Evolutionary conservation across 345 rosid species (phyloP), one percentile per base, ranked within the genome.

Genomic region (Gossypium raimondii): DNA sequence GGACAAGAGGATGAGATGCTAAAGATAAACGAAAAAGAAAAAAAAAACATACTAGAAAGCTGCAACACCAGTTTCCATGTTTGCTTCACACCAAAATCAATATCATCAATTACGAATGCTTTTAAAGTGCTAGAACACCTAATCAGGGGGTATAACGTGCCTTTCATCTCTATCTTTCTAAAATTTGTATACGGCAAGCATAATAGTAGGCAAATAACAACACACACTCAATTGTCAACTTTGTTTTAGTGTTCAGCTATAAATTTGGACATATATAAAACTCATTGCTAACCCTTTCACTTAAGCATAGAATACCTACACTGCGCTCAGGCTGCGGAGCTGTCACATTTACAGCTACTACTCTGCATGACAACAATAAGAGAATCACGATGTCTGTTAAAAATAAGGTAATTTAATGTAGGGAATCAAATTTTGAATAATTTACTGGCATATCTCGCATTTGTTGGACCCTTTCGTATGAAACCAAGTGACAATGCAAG

Each of bases 401-500:
- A 27, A 61, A 1, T 41, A 67, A 22, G 52, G 24, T 10, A 70
- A 41, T 56, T 71, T 52, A 22, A 34, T 18, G 61, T 14, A 3
- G 18, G 24, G 17, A 64, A 47, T 29, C 41, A 64, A 70, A 13
- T 53, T 67, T 4, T 34, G 44, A 76, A 77, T 18, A 51, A 82
- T 88, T 88, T 85, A 90, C 96, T 88, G 92, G 90, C 98, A 93
- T 73, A 93, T 93, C 83, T 93, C 94, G 34, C 98, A 93, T 77
- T 79, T 88, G 81, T 92, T 93, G 65, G 97, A 89, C 67, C 97
- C 97, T 82, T 80, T 93, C 45, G 93, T 85, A 50, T 78, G 87
- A 77, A 93, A 93, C 97, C 98, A 93, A 73, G 90, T 84, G 73
- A 87, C 92, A 70, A 93, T 90, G 80, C 98, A 92, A 20, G 97